Base-by-base conservation (phyloP, 768 basidiomycete species). In the Suillus spraguei region DNA sequence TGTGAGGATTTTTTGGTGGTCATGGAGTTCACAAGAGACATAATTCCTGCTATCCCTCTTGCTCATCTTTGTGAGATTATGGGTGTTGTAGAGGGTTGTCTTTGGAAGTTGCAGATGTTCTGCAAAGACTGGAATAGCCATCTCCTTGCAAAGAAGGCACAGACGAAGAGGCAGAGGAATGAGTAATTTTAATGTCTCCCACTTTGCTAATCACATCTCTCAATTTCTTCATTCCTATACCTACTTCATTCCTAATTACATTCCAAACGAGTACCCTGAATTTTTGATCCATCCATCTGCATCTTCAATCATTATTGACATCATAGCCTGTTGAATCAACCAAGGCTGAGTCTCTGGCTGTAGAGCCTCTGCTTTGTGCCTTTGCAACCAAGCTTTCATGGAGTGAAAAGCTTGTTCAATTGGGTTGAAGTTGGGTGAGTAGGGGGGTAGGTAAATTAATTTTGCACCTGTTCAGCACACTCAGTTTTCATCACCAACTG, bases 371-470 rank as follows among this genome's bases (percentile, higher is more conserved):
- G 60, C 16, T 53, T 68, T 71, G 63, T 76, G 67, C 6, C 71
- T 63, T 8, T 68, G 70, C 22, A 77, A 71, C 60, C 69, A 75
- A 11, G 67, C 54, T 63, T 78, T 77, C 55, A 77, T 66, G 59
- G 60, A 71, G 22, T 68, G 71, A 55, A 78, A 78, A 39, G 67
- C 66, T 59, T 78, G 71, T 64, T 79, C 77, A 63, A 76, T 79
- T 5, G 75, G 77, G 62, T 77, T 78, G 65, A 74, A 64, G 60
- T 78, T 74, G 1, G 77, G 77, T 4, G 72, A 78, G 63, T 78
- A 77, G 38, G 77, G 72, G 6, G 76, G 76, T 1, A 75, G 67
- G 61, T 74, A 75, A n/a, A 68, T 38, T 3, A 77, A 70, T 47
- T 66, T 68, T 16, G 71, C 65, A 63, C 71, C 76, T 61, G 63